Percentiles rank a stretch among this genome's conserved stretches.
These are phyloP conservation scores for Barbarea vulgaris DNA, from an alignment of 345 rosid genomes.

Conservation along the genomic window DNA sequence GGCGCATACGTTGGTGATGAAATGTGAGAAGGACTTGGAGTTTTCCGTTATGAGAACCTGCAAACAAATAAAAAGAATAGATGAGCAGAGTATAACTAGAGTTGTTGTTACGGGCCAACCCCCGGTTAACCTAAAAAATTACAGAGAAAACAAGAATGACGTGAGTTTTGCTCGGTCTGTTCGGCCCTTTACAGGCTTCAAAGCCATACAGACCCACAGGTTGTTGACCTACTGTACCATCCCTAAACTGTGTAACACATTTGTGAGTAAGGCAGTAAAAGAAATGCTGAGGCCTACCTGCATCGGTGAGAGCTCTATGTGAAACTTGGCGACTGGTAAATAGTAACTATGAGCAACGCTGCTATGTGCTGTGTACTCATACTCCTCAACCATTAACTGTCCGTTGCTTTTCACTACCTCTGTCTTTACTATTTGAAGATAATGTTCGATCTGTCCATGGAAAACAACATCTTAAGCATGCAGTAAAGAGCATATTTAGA, in stretches of 20 bases:
- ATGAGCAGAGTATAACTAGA: conserved; percentile 11
- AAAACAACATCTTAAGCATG: conserved; percentile 11
- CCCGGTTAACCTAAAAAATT: neutral
- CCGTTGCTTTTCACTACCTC: conserved; percentile 67
- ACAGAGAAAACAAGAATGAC: neutral
- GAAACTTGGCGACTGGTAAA: conserved; percentile 86
- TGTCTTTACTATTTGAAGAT: conserved; percentile 92
- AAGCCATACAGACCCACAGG: neutral
- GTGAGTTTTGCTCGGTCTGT: neutral
- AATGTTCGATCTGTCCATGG: conserved; percentile 86
- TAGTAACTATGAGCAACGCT: conserved; percentile 71
- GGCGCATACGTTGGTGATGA: conserved; percentile 93
- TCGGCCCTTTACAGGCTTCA: neutral
- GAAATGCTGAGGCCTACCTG: conserved; percentile 55
- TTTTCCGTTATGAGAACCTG: conserved; percentile 87
- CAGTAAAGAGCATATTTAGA: conserved; percentile 5
- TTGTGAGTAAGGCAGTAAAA: conserved; percentile 17
- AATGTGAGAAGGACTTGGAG: conserved; percentile 85
- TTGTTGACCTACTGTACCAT: neutral
- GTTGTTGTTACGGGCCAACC: neutral
- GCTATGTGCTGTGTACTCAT: conserved; percentile 97
- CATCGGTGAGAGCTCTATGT: conserved; percentile 98
- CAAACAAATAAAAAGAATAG: neutral
- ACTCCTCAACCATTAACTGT: conserved; percentile 69
- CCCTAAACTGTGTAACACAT: conserved; percentile 8